Conservation (phyloP, 495 filamentous ascomycete genomes). For the Cetradonia linearis region DNA sequence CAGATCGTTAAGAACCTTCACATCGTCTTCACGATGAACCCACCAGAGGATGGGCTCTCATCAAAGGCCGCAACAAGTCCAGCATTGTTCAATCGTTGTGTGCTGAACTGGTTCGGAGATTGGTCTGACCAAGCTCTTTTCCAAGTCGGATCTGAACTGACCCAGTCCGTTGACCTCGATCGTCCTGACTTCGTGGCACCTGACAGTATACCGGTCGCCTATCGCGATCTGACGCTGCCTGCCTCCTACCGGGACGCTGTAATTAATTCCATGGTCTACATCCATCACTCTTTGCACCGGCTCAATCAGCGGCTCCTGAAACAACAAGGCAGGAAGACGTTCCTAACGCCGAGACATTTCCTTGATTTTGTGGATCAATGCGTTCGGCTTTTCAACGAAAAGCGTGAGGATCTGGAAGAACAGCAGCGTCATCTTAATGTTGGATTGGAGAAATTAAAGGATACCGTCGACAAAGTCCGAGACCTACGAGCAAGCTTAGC, state of each 20-base stretch:
- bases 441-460: slow-evolving; percentile 91
- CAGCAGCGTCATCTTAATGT: slow-evolving; percentile 97
- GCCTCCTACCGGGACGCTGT: slow-evolving; percentile 83
- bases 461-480: slow-evolving; percentile 95
- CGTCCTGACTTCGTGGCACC: slow-evolving; percentile 75
- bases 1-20: slow-evolving; percentile 98
- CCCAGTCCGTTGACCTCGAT: slow-evolving; percentile 89
- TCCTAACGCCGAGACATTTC: slow-evolving; percentile 92
- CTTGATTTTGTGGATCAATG: slow-evolving; percentile 97
- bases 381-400: slow-evolving; percentile 94
- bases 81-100: slow-evolving; percentile 96
- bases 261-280: slow-evolving; percentile 96
- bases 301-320: slow-evolving; percentile 85
- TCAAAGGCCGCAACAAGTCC: slow-evolving; percentile 96
- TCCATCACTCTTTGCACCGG: slow-evolving; percentile 82
- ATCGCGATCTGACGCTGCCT: slow-evolving; percentile 72
- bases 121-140: slow-evolving; percentile 99
- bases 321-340: slow-evolving; percentile 83
- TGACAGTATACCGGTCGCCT: slow-evolving; percentile 83
- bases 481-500: slow-evolving; percentile 84
- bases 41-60: slow-evolving; percentile 87
- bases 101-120: slow-evolving; percentile 99
- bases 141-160: slow-evolving; percentile 93
- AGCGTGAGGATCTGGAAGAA: slow-evolving; percentile 95
- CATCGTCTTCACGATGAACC: slow-evolving; percentile 99